Evolutionary conservation across 768 basidiomycete genomes (phyloP).

Genomic region (Mycena capillaripes): DNA sequence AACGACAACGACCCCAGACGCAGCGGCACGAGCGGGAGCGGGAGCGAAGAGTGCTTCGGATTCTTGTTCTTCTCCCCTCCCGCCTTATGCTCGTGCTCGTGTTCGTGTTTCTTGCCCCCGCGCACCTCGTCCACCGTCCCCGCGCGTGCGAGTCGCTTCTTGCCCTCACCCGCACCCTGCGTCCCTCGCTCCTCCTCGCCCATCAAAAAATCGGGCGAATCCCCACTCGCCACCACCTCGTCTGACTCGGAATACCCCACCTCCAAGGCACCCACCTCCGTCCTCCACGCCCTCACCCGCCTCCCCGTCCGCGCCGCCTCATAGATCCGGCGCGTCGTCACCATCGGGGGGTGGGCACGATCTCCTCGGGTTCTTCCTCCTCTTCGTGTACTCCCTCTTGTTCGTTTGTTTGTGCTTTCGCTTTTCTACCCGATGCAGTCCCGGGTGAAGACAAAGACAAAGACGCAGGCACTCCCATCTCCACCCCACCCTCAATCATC

Average conservation of each 20-base stretch:
- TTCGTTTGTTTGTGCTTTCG: too few relatives aligned
- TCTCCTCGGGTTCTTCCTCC: neutral
- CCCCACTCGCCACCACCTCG: too few relatives aligned
- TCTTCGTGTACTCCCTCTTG: too few relatives aligned
- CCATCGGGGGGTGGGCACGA: conserved; percentile 24
- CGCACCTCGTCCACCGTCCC: conserved; percentile 14
- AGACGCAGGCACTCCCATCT: too few relatives aligned
- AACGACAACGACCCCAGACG: neutral
- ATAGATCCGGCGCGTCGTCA: conserved; percentile 35
- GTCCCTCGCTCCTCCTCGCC: neutral
- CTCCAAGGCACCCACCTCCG: conserved; percentile 28
- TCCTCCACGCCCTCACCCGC: conserved; percentile 21
- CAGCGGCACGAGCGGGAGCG: conserved; percentile 1
- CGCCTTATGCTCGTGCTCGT: too few relatives aligned
- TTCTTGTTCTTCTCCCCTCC: neutral
- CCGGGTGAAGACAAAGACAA: too few relatives aligned
- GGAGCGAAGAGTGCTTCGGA: conserved; percentile 23
- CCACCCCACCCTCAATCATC: too few relatives aligned
- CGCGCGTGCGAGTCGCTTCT: conserved; percentile 1
- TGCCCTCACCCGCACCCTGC: neutral
- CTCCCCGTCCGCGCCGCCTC: conserved; percentile 29
- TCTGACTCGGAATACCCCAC: neutral
- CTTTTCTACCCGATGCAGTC: too few relatives aligned
- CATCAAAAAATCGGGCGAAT: too few relatives aligned
- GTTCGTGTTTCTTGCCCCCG: neutral